Percentiles rank a stretch among this genome's conserved stretches.
These are phyloP conservation scores for Eudorina sp. DNA, from an alignment of 139 green algal species.

Conservation along the genomic window DNA sequence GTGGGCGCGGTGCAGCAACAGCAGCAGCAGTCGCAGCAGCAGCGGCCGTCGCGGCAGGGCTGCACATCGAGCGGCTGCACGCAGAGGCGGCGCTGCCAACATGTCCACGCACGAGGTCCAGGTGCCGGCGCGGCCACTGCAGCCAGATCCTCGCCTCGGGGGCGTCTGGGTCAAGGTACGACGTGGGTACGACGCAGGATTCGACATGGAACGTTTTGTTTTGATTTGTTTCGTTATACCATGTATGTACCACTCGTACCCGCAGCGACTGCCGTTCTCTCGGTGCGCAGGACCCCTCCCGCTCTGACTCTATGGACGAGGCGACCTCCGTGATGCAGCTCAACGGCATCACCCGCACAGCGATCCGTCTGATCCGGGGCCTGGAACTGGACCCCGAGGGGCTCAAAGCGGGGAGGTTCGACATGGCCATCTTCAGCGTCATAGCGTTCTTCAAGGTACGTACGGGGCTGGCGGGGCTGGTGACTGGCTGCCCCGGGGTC, in stretches of 20 bases:
- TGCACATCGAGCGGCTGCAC: no score
- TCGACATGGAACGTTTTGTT: no score
- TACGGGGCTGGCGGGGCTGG: background rate
- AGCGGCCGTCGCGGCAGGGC: background rate
- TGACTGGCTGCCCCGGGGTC: no score
- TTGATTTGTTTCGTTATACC: no score
- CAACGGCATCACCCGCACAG: constrained; percentile 41
- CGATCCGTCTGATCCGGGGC: constrained; percentile 23
- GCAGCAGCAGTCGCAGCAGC: background rate
- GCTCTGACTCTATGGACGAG: constrained; percentile 45
- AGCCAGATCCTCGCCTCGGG: background rate
- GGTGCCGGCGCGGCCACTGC: background rate
- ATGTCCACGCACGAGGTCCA: background rate
- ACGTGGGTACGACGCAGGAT: no score
- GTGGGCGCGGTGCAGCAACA: no score
- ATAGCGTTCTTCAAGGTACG: constrained; percentile 48
- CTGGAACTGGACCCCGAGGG: constrained; percentile 6
- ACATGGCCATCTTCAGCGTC: constrained; percentile 29
- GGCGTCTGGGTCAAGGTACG: constrained; percentile 41
- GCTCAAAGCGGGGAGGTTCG: constrained; percentile 33
- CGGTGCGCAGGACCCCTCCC: constrained; percentile 30
- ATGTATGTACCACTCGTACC: no score
- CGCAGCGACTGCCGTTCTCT: no score
- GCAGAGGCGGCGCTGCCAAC: no score
- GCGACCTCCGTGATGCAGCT: constrained; percentile 6